Base-by-base conservation (phyloP, 2,329 filamentous ascomycete species). In the Fusarium verticillioides region DNA sequence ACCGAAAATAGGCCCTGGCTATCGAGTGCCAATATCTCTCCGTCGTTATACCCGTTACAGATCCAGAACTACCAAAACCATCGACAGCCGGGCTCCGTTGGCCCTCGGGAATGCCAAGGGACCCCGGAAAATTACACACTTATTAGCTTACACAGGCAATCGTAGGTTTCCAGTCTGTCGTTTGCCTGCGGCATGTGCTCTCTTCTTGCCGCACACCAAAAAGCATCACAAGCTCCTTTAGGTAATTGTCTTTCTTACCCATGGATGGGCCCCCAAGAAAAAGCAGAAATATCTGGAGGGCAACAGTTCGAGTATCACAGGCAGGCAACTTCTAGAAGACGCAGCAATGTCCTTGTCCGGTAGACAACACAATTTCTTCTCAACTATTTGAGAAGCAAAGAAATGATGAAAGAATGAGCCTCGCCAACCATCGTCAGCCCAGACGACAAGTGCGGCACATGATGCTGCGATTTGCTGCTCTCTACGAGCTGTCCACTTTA, bases 71-170 rank as follows among this genome's bases (percentile, higher is more conserved):
- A 52, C 34, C n/a, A 40, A 56, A 54, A n/a, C 56, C 34, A 58
- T 63, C 50, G 32, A 69, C 40, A 63, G 52, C 64, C 52, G 65
- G 61, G 50, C 72, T 78, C 76, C 76, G 74, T 70, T 78, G 63
- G 73, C 53, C 76, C 76, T 78, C 76, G 76, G 73, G 72, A 76
- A 75, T 70, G 49, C 52, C 58, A 74, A 63, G 46, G 58, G 23
- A 58, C 47, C 34, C 67, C 54, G 49, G 32, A 60, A 49, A 52
- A 56, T 60, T 54, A 44, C 23, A 49, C 28, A 43, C 43, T 44
- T 43, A 32, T 44, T 43, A 32, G 42, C 60, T 60, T 64, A 52
- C 37, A 57, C 39, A 12, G 60, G 60, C 34, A 57, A 47, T 52
- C 47, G 50, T 49, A 37, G 32, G 32, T 50, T 46, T 50, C 44